These are phyloP conservation scores for Pisolithus sp. DNA, from an alignment of 768 basidiomycete genomes.

Conservation along the genomic window DNA sequence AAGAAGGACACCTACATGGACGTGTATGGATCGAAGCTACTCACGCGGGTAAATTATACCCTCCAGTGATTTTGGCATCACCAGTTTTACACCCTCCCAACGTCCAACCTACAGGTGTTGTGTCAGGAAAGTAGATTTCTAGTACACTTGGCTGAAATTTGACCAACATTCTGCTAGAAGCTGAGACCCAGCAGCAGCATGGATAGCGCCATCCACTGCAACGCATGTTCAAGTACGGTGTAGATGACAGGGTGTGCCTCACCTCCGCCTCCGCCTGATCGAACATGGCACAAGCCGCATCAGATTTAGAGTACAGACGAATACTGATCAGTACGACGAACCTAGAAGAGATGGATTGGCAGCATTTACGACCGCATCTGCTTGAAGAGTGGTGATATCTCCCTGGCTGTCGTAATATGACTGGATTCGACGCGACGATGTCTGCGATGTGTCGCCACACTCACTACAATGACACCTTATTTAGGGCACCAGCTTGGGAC, in stretches of 20 bases:
- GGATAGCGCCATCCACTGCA: constrained; percentile 79
- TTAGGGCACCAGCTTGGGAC: constrained; percentile 34
- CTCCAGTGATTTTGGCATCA: constrained; percentile 72
- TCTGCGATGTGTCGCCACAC: constrained; percentile 18
- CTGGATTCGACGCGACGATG: not conserved
- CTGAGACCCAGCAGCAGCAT: constrained; percentile 61
- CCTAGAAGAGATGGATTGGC: constrained; percentile 70
- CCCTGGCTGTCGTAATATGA: constrained; percentile 47
- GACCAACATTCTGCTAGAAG: constrained; percentile 64
- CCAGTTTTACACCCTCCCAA: constrained; percentile 68
- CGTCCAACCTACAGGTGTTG: constrained; percentile 41
- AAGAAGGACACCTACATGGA: not conserved
- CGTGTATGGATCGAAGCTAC: constrained; percentile 22
- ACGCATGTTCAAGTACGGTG: not conserved
- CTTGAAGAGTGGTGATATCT: constrained; percentile 66
- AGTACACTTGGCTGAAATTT: not conserved
- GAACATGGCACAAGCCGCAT: not conserved
- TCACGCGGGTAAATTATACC: constrained; percentile 71
- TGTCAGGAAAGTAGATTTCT: not conserved
- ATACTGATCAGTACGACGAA: constrained; percentile 22
- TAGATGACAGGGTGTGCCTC: constrained; percentile 14
- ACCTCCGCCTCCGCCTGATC: constrained; percentile 79
- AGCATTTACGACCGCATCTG: constrained; percentile 78
- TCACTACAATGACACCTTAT: constrained; percentile 65
- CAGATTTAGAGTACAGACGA: not conserved